A percentile compares a stretch with the other conserved stretches of the same genome.
Evolutionary conservation across 164 flowering plant genomes (phyloP).

Genomic region (Platanus orientalis): DNA sequence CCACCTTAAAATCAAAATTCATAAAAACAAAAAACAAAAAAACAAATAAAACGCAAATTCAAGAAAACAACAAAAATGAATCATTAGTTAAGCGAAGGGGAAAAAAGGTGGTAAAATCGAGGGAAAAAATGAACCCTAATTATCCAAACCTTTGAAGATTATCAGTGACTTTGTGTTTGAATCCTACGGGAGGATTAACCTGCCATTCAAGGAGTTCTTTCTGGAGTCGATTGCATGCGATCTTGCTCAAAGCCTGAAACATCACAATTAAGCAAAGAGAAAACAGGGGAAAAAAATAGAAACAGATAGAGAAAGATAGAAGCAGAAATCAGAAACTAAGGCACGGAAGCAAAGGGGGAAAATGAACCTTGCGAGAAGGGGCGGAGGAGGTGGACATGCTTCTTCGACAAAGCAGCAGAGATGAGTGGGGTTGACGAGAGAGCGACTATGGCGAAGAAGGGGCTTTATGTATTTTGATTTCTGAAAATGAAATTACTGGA

Average conservation of each 20-base stretch:
- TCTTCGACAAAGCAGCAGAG: not conserved
- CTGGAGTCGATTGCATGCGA: slow-evolving; percentile 75
- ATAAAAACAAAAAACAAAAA: no score
- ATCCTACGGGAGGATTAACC: slow-evolving; percentile 73
- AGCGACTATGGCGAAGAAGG: no score
- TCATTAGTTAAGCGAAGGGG: not conserved
- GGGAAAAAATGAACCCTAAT: not conserved
- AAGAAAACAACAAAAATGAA: not conserved
- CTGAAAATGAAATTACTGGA: no score
- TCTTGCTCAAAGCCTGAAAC: slow-evolving; percentile 64
- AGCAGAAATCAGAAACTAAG: not conserved
- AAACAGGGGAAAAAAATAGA: not conserved
- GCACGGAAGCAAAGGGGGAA: not conserved
- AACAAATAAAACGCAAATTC: not conserved
- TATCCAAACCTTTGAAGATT: slow-evolving; percentile 60
- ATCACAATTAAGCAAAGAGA: not conserved
- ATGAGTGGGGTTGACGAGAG: not conserved
- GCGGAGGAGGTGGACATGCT: slow-evolving; percentile 67
- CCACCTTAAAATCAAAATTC: slow-evolving; percentile 48
- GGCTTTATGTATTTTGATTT: no score
- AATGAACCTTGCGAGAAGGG: slow-evolving; percentile 69
- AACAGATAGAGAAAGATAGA: not conserved
- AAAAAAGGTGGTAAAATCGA: not conserved
- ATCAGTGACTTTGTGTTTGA: slow-evolving; percentile 74
- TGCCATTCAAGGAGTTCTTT: slow-evolving; percentile 89